Base-by-base conservation (phyloP, 2,329 filamentous ascomycete species). In the Nothophaeocryptopus gaeumannii region DNA sequence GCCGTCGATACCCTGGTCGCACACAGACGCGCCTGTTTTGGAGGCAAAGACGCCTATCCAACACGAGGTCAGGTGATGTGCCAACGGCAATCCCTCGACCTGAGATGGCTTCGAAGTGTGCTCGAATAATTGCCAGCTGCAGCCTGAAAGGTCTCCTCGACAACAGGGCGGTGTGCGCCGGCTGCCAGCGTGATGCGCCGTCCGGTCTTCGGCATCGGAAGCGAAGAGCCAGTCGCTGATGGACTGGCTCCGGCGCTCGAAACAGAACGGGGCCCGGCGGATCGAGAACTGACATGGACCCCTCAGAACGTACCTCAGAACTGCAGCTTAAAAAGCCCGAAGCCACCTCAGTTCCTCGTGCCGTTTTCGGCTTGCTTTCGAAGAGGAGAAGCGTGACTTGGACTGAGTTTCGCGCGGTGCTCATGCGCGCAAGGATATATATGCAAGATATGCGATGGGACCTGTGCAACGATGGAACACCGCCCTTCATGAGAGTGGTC, bases 231-330 rank as follows among this genome's bases (percentile, higher is more conserved):
- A 37, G 45, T 48, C 45, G 45, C 45, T 42, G 39, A 26, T 26
- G 20, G 20, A 26, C 3, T 26, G 20, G 20, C 20, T 26, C 20
- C 20, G 20, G 20, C 20, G 20, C 20, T 26, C 20, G 20, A 26
- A 26, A 26, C 20, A 26, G 7, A 26, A 26, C 20, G 20, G 20
- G 20, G 20, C 20, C 20, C 20, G 20, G 20, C 20, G 20, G 20
- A 26, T 26, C 20, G 20, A 26, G 20, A 26, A 26, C 20, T 26
- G 20, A 26, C 20, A 26, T 26, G 20, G 43, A 48, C 45, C 45
- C 45, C 39, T 48, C 39, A 9, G 39, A 39, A 47, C 32, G 37
- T 47, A 42, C 38, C 45, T 32, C 20, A 47, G 38, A 41, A 47
- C 36, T 41, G 37, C 26, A 35, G 37, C 20, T 26, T 41, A 37